A percentile compares a stretch with the other conserved stretches of the same genome.
Conservation (phyloP, 495 filamentous ascomycete genomes). For the Aspergillus indologenus region DNA sequence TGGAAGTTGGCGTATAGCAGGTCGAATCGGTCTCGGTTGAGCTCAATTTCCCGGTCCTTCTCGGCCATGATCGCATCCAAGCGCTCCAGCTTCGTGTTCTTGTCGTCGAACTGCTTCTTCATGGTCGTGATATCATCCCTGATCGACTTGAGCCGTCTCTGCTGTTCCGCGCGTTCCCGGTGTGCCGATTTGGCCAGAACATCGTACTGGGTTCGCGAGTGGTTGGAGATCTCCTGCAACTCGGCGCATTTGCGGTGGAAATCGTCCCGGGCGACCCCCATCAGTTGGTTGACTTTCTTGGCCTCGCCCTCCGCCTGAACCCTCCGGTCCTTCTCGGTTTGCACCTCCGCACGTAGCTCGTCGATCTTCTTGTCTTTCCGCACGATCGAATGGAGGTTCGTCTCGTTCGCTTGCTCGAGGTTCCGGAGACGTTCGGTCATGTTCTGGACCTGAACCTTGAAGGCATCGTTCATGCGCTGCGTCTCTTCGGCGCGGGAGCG, state of each 20-base stretch:
- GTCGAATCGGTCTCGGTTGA: constrained; percentile 57
- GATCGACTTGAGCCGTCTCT: constrained; percentile 32
- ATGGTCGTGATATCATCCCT: constrained; percentile 33
- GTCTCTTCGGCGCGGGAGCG: constrained; percentile 69
- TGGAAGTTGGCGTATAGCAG: constrained; percentile 55
- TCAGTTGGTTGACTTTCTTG: constrained; percentile 59
- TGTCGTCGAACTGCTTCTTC: constrained; percentile 37
- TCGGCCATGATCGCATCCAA: constrained; percentile 66
- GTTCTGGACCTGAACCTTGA: constrained; percentile 71
- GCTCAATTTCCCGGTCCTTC: constrained; percentile 63
- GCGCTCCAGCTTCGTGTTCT: constrained; percentile 56
- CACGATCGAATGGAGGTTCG: constrained; percentile 66
- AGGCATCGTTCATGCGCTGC: constrained; percentile 65
- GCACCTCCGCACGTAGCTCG: constrained; percentile 62
- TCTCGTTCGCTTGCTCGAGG: constrained; percentile 66
- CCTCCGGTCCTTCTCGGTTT: constrained; percentile 62
- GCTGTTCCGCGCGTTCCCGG: constrained; percentile 52
- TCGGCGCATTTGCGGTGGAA: constrained; percentile 62
- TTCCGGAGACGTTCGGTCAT: constrained; percentile 57
- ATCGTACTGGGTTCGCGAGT: constrained; percentile 62
- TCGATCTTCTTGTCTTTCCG: constrained; percentile 80
- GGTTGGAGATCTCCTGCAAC: constrained; percentile 53
- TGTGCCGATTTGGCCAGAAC: constrained; percentile 60
- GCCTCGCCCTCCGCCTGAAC: constrained; percentile 60
- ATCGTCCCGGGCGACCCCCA: constrained; percentile 51